A percentile compares a stretch with the other conserved stretches of the same genome.
These are phyloP conservation scores for Didymella exigua DNA, from an alignment of 2,329 filamentous ascomycete species.

Conservation along the genomic window DNA sequence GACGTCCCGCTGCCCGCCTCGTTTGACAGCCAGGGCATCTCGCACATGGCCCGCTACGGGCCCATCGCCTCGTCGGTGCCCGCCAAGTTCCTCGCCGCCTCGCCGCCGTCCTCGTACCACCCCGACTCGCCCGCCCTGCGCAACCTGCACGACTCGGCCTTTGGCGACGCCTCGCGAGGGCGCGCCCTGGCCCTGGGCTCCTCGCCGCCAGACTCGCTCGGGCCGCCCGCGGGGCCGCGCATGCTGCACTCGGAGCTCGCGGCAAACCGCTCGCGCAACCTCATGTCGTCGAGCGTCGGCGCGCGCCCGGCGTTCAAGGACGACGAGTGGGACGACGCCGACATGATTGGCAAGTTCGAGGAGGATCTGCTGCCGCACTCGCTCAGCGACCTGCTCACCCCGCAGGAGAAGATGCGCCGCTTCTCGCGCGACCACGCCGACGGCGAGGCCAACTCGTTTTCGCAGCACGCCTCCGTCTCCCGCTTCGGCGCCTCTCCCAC, in stretches of 20 bases:
- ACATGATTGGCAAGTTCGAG: constrained; percentile 74
- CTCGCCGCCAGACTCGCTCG: constrained; percentile 66
- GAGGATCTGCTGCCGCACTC: constrained; percentile 84
- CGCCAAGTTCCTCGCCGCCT: constrained; percentile 87
- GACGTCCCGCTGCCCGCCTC: constrained; percentile 93
- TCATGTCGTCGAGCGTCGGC: constrained; percentile 66
- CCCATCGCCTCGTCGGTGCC: constrained; percentile 93
- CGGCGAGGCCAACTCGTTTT: constrained; percentile 54
- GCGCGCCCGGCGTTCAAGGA: constrained; percentile 50
- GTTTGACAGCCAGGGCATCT: constrained; percentile 95
- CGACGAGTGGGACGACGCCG: constrained; percentile 59
- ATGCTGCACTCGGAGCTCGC: constrained; percentile 68
- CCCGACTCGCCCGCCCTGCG: constrained; percentile 66
- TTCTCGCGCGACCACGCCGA: constrained; percentile 64
- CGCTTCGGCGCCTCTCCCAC: constrained; percentile 57
- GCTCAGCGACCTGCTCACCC: constrained; percentile 66
- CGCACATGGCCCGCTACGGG: constrained; percentile 85
- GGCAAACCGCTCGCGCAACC: constrained; percentile 59
- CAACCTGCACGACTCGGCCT: constrained; percentile 69
- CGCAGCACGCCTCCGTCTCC: constrained; percentile 55
- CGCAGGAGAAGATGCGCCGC: constrained; percentile 64
- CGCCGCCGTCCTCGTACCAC: constrained; percentile 70
- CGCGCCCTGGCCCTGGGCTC: constrained; percentile 50
- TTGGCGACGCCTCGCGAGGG: constrained; percentile 71
- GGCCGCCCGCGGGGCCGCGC: constrained; percentile 65